Evolutionary conservation across 169 alveolate species (phyloP).

Genomic region (Besnoitia besnoiti): DNA sequence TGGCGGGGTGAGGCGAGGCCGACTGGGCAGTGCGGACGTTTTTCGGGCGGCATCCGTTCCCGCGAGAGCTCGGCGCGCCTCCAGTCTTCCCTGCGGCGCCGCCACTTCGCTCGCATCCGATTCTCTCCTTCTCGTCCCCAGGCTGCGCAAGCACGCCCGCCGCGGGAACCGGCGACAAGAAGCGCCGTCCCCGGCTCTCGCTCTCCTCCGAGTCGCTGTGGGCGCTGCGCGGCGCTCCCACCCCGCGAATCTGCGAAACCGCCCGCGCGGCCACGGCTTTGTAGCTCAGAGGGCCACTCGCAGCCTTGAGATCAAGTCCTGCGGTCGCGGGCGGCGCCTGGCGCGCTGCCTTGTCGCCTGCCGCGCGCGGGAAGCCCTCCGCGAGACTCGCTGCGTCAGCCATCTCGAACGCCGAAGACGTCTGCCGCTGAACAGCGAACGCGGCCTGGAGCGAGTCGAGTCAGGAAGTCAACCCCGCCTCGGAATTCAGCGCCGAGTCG

Average conservation of each 20-base stretch:
- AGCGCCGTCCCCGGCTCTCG: not conserved
- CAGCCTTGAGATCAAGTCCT: too few relatives aligned
- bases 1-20: not conserved
- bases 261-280: conserved; percentile 28
- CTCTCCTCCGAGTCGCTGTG: not conserved
- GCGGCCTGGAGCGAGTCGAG: too few relatives aligned
- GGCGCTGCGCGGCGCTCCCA: not conserved
- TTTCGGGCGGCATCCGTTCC: not conserved
- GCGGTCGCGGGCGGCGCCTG: not conserved
- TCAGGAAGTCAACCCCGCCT: too few relatives aligned
- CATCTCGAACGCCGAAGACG: too few relatives aligned
- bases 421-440: too few relatives aligned
- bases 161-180: not conserved
- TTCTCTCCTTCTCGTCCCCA: not conserved
- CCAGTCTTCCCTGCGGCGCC: not conserved
- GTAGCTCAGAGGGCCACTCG: not conserved
- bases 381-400: too few relatives aligned
- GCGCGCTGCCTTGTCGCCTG: not conserved
- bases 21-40: not conserved
- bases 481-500: too few relatives aligned
- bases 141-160: not conserved
- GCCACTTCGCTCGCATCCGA: not conserved
- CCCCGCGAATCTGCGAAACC: not conserved
- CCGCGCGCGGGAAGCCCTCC: too few relatives aligned
- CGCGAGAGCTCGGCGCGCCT: not conserved